These are phyloP conservation scores for peach (Prunus persica) DNA, from an alignment of 306 rosid genomes.

Conservation along the genomic window DNA sequence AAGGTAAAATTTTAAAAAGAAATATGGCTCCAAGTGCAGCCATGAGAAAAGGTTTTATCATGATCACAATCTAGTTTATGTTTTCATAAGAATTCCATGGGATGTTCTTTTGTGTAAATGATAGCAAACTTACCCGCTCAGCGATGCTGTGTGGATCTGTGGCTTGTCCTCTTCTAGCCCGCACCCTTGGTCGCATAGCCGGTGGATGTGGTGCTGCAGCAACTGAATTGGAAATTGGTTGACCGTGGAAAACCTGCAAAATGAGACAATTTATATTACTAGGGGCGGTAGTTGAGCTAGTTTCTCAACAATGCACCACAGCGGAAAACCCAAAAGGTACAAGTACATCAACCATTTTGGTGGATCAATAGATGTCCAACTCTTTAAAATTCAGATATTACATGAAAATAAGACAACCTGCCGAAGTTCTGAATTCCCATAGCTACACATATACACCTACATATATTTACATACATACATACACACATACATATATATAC, in stretches of 20 bases:
- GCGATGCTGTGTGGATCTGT: constrained; percentile 99
- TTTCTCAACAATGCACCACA: background rate
- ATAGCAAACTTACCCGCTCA: constrained; percentile 66
- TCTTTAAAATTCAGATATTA: background rate
- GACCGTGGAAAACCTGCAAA: constrained; percentile 79
- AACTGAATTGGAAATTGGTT: constrained; percentile 58
- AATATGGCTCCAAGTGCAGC: constrained; percentile 5
- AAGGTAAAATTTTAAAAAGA: background rate
- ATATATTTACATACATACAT: background rate
- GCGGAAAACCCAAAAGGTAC: background rate
- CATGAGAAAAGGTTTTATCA: constrained; percentile 3
- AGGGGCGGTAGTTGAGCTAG: background rate
- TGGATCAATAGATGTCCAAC: background rate
- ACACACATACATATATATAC: background rate
- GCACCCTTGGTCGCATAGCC: constrained; percentile 90
- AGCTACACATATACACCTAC: background rate
- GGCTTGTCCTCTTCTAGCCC: constrained; percentile 99
- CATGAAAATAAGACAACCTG: background rate
- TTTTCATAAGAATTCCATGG: constrained; percentile 8
- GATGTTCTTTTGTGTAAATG: constrained; percentile 6
- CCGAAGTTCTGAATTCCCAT: background rate
- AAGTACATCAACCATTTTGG: constrained; percentile 1
- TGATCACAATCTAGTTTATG: constrained; percentile 8
- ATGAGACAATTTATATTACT: constrained; percentile 17
- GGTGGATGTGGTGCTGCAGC: constrained; percentile 80